Base-by-base conservation (phyloP, 179 eudicot species). In the Nepenthes alata region DNA sequence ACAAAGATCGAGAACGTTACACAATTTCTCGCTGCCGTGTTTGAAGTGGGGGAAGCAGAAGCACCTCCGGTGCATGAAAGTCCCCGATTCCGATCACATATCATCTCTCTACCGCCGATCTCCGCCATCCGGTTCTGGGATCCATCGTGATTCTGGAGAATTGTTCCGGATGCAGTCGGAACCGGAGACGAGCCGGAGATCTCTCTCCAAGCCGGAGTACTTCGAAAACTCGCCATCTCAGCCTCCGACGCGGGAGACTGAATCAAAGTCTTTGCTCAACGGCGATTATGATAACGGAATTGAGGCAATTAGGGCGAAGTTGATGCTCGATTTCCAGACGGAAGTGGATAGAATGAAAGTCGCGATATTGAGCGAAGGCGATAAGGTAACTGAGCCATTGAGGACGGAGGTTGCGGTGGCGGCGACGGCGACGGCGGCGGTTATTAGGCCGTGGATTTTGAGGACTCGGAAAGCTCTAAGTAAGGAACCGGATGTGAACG, bases 31-130 rank as follows among this genome's bases (percentile, higher is more conserved):
- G 14, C 44, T 74, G 39, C 89, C 96, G 14, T 71, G 65, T 35
- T 69, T 85, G 61, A 67, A 74, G 70, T 88, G 96, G 96, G 96
- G 93, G 6, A 67, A 62, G 11, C 85, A 69, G 68, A 70, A 61
- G 37, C 67, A 74, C 12, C 73, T 88, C 59, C 75, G 93, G 37
- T 88, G 87, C 67, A 80, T 80, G 81, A 80, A 74, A 56, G 72
- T 64, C 12, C 37, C 60, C 53, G 66, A 58, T 35, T 9, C 55
- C 67, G 70, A 65, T 67, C 84, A 73, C 4, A 44, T 67, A 2
- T 50, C 57, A 2, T 53, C 74, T 45, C 60, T 61, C 6, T 7
- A 37, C 11, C 65, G 50, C 37, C 58, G 59, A 44, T 52, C 68
- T 45, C 63, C 78, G 25, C 36, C 67, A 13, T 11, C 47, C 16